Percentiles rank a stretch among this genome's conserved stretches.
Evolutionary conservation across 768 basidiomycete species (phyloP).

Genomic region (Cubamyces lactineus): DNA sequence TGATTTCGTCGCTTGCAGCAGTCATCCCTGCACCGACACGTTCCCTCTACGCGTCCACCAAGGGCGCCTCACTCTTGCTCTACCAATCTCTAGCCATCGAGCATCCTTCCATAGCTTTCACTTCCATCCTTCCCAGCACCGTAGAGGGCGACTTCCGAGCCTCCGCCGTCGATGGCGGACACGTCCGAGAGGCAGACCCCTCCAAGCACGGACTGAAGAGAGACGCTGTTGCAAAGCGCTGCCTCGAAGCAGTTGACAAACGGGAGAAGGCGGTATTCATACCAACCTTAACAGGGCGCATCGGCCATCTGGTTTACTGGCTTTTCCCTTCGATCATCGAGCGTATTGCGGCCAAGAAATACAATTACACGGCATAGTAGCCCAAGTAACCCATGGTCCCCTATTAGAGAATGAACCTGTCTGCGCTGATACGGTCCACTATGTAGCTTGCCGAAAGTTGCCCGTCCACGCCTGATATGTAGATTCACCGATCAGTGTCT

Average conservation of each 20-base stretch:
- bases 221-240: slow-evolving; percentile 60
- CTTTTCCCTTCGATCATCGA: slow-evolving; percentile 61
- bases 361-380: slow-evolving; percentile 48
- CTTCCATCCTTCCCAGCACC: slow-evolving; percentile 65
- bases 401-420: neutral
- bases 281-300: slow-evolving; percentile 47
- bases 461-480: neutral
- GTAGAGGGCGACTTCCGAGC: slow-evolving; percentile 81
- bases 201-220: slow-evolving; percentile 61
- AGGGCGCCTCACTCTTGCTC: slow-evolving; percentile 75
- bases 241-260: slow-evolving; percentile 62
- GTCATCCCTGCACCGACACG: slow-evolving; percentile 86
- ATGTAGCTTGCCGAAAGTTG: too few relatives aligned
- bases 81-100: slow-evolving; percentile 83
- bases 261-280: slow-evolving; percentile 61
- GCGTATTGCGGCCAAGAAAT: slow-evolving; percentile 61
- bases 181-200: slow-evolving; percentile 49
- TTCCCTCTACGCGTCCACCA: slow-evolving; percentile 81
- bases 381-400: neutral
- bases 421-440: neutral
- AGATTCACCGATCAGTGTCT: neutral
- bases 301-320: slow-evolving; percentile 67
- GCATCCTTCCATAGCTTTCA: slow-evolving; percentile 68
- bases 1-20: slow-evolving; percentile 79
- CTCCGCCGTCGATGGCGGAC: slow-evolving; percentile 70